Base-by-base conservation (phyloP, 768 basidiomycete species). In the Sutorius australiensis region DNA sequence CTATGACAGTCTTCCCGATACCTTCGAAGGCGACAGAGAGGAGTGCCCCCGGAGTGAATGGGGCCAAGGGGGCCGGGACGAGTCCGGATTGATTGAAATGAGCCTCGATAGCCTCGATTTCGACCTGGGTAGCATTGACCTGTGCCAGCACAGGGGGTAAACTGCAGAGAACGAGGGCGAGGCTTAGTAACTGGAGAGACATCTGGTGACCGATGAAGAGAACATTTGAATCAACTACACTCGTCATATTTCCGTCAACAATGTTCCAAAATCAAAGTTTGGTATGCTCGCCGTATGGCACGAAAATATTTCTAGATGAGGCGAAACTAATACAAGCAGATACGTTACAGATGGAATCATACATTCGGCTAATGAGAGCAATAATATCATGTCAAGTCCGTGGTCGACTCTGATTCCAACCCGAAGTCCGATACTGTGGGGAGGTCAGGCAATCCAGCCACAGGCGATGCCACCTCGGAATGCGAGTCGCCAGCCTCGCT, bases 1-100 rank as follows among this genome's bases (percentile, higher is more conserved):
- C 90, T 3, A 83, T 77, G 16, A 76, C 56, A 31, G 85, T 70
- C 52, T 58, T 69, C 13, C 80, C 79, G 17, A 79, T 70, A 39
- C 77, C 79, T 68, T 55, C 51, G 62, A 63, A 91, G 52, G 74
- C 68, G 53, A 86, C 68, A 39, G 71, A 66, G 48, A 92, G 73
- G 39, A 82, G 42, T n/a, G 82, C 86, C 19, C 65, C 67, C 6
- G 88, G 89, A 51, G 71, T 66, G 69, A 92, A 90, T n/a, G 70
- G 67, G 7, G 76, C 24, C 43, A 92, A 59, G 42, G 87, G 68
- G 48, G 78, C 70, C 1, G 91, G 89, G 38, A 87, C 82, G 56
- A 92, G 68, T 45, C 69, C 73, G 16, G 83, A 75, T 54, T 80
- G 77, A 13, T 60, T 68, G 67, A 91, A 87, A 67, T 90, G 83